phyloP scores from a whole-genome alignment of 495 filamentous ascomycete genomes.

The Parathielavia hyrcaniae region DNA sequence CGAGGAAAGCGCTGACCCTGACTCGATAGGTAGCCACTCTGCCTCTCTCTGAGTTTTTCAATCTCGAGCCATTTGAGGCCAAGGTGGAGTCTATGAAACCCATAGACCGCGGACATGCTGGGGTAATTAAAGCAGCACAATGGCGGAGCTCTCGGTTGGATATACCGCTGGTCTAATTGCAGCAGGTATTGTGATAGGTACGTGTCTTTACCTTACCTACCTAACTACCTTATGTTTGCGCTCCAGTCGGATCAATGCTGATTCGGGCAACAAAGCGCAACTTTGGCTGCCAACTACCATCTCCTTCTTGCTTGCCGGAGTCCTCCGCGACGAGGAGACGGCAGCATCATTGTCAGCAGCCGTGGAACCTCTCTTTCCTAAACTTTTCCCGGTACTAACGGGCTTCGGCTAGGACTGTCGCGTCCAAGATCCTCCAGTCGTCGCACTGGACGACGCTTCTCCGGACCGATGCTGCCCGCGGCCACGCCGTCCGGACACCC shows the following conservation, averaged over 20 bases:
- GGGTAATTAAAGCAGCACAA: too few relatives aligned
- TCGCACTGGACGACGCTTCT: slow-evolving; percentile 10
- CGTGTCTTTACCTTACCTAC: too few relatives aligned
- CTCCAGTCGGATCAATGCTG: neutral
- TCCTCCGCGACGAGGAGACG: slow-evolving; percentile 10
- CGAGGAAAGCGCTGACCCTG: too few relatives aligned
- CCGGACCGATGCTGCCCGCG: neutral
- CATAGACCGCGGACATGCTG: too few relatives aligned
- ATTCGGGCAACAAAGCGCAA: neutral
- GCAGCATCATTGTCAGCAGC: slow-evolving; percentile 8
- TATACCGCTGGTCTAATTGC: slow-evolving; percentile 9
- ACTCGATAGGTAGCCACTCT: too few relatives aligned
- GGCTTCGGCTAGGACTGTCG: neutral
- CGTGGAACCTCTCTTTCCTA: too few relatives aligned
- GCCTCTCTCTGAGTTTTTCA: too few relatives aligned
- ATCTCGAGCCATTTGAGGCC: too few relatives aligned
- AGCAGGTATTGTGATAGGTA: slow-evolving; percentile 5
- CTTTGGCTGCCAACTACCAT: slow-evolving; percentile 6
- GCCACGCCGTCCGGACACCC: neutral
- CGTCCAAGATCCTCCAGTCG: neutral
- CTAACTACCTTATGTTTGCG: too few relatives aligned
- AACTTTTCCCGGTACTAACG: too few relatives aligned
- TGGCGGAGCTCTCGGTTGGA: slow-evolving; percentile 8
- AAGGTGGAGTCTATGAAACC: too few relatives aligned
- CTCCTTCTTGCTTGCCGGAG: slow-evolving; percentile 4